Evolutionary conservation across 176 grass and related monocot species (phyloP).

Genomic region (Cenchrus fungigraminus): DNA sequence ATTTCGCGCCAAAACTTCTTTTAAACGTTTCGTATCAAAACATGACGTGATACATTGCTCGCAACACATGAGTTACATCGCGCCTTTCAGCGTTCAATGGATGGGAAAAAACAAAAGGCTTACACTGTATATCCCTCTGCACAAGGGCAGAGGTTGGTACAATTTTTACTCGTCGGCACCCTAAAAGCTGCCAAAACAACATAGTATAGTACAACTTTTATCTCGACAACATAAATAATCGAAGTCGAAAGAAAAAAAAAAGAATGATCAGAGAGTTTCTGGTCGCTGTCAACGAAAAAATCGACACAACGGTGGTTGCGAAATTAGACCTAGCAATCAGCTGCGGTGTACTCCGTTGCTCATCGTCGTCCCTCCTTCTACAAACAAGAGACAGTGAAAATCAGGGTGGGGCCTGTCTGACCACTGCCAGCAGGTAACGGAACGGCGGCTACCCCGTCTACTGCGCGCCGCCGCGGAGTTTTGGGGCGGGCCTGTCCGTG

Average conservation of each 20-base stretch:
- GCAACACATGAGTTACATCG: neutral
- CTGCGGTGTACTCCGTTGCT: constrained; percentile 2
- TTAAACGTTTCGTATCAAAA: too few relatives aligned
- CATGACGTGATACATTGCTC: neutral
- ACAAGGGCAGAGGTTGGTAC: constrained; percentile 3
- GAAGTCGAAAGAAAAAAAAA: neutral
- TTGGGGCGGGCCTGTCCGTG: neutral
- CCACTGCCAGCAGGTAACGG: too few relatives aligned
- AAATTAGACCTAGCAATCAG: constrained; percentile 37
- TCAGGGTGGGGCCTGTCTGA: neutral
- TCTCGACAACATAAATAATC: neutral
- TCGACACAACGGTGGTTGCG: constrained; percentile 33
- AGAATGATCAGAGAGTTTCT: neutral
- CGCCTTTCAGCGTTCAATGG: neutral
- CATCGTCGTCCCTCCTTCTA: constrained; percentile 40
- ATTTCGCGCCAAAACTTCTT: neutral
- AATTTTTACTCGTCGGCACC: constrained; percentile 10
- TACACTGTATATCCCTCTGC: constrained; percentile 24
- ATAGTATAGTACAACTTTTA: constrained; percentile 5
- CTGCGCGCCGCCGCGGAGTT: neutral
- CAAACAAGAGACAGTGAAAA: constrained; percentile 15
- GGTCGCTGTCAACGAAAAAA: constrained; percentile 44
- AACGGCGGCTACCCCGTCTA: neutral
- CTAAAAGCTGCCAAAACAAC: constrained; percentile 27
- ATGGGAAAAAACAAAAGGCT: neutral